Conservation (phyloP, 148 eudicot species). For the Spergularia bocconei region DNA sequence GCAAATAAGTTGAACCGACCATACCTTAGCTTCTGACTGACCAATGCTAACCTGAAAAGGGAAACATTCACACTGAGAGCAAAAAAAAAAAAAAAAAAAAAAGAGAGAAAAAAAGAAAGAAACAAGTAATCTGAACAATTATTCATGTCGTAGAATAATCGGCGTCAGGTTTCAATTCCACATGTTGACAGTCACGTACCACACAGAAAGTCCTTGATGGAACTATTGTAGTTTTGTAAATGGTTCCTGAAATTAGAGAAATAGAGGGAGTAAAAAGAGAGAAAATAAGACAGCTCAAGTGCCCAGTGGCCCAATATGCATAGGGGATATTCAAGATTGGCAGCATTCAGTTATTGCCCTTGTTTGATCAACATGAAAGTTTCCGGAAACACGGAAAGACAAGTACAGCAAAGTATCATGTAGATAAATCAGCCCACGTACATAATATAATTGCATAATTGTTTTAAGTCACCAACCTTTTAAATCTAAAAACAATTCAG, state of each 20-base stretch:
- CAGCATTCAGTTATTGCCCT: neutral
- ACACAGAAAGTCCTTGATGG: slow-evolving; percentile 93
- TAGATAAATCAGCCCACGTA: neutral
- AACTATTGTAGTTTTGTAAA: slow-evolving; percentile 78
- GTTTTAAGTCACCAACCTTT: slow-evolving; percentile 52
- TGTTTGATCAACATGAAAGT: neutral
- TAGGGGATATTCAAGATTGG: neutral
- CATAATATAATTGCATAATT: neutral
- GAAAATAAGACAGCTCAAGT: neutral
- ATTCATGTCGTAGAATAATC: neutral
- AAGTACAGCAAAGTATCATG: neutral
- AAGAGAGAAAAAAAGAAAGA: no score
- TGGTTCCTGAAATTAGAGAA: slow-evolving; percentile 68
- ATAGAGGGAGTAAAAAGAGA: neutral
- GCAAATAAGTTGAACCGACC: slow-evolving; percentile 9
- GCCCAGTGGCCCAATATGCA: neutral
- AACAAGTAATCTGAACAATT: neutral
- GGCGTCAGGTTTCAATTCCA: neutral
- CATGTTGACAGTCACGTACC: slow-evolving; percentile 41
- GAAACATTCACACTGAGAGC: slow-evolving; percentile 20
- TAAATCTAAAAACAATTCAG: slow-evolving; percentile 76
- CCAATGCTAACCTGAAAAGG: slow-evolving; percentile 85
- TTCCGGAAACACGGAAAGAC: neutral
- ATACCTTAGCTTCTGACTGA: slow-evolving; percentile 94
- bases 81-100: neutral